A percentile compares a stretch with the other conserved stretches of the same genome.
Evolutionary conservation across 306 rosid species (phyloP).

Genomic region (Rubus idaeus): DNA sequence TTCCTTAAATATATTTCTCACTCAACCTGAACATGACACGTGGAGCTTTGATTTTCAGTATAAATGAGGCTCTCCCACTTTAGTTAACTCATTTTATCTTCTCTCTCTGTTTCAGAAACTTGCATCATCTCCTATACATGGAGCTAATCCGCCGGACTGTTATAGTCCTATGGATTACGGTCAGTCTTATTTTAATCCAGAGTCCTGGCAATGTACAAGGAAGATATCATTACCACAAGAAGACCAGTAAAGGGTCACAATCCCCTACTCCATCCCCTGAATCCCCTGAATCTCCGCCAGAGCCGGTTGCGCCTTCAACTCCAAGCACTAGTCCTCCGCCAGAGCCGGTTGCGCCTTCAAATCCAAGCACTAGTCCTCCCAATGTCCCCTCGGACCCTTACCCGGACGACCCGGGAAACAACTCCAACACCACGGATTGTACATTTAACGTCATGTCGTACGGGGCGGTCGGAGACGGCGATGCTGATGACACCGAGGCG

Average conservation of each 20-base stretch:
- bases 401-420: slow-evolving; percentile 49
- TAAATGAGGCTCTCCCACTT: slow-evolving; percentile 36
- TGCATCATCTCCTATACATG: slow-evolving; percentile 39
- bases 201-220: slow-evolving; percentile 59
- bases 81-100: slow-evolving; percentile 21
- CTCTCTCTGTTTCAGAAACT: slow-evolving; percentile 9
- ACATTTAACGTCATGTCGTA: slow-evolving; percentile 70
- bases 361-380: slow-evolving; percentile 12
- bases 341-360: slow-evolving; percentile 35
- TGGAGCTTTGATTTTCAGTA: slow-evolving; percentile 34
- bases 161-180: slow-evolving; percentile 30
- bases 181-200: slow-evolving; percentile 10
- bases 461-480: slow-evolving; percentile 90
- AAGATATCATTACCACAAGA: slow-evolving; percentile 70
- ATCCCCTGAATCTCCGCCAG: not conserved
- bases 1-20: not conserved
- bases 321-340: not conserved
- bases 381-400: slow-evolving; percentile 70
- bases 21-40: slow-evolving; percentile 44
- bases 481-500: slow-evolving; percentile 76
- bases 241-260: slow-evolving; percentile 16
- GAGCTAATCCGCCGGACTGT: slow-evolving; percentile 27
- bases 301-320: slow-evolving; percentile 37
- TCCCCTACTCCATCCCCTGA: slow-evolving; percentile 30
- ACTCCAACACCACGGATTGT: slow-evolving; percentile 34